phyloP scores from a whole-genome alignment of 768 basidiomycete genomes.

The Panellus pusillus region DNA sequence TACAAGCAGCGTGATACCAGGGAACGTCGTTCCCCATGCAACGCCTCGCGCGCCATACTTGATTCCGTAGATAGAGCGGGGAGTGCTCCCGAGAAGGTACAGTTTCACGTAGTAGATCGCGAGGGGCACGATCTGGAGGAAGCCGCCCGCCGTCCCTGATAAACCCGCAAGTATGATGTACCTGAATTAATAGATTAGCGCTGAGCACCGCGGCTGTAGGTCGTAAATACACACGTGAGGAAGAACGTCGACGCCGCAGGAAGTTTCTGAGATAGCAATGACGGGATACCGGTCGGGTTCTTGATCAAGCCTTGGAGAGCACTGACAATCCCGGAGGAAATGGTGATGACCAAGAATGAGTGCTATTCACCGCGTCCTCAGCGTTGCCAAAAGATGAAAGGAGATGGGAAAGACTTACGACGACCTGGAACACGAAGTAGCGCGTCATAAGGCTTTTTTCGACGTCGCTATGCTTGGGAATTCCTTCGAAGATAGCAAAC shows the following conservation, averaged over 20 bases:
- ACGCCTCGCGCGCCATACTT: constrained; percentile 71
- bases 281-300: constrained; percentile 70
- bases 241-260: constrained; percentile 89
- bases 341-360: constrained; percentile 88
- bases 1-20: constrained; percentile 67
- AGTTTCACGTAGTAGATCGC: constrained; percentile 90
- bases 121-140: constrained; percentile 75
- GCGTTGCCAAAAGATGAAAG: not conserved
- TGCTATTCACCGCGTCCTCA: constrained; percentile 52
- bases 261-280: constrained; percentile 71
- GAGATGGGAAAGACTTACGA: constrained; percentile 60
- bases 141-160: constrained; percentile 73
- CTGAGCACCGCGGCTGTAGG: not conserved
- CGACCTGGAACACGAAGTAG: constrained; percentile 88
- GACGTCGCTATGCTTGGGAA: constrained; percentile 77
- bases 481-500: constrained; percentile 84
- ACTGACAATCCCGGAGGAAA: constrained; percentile 80
- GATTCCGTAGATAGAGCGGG: constrained; percentile 80
- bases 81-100: constrained; percentile 83
- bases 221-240: constrained; percentile 59
- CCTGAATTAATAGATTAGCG: constrained; percentile 31
- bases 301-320: constrained; percentile 62
- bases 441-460: constrained; percentile 92
- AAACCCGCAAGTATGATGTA: constrained; percentile 83
- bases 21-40: constrained; percentile 79